A percentile compares a stretch with the other conserved stretches of the same genome.
These are phyloP conservation scores for Ophiostoma sp. DNA, from an alignment of 2,329 filamentous ascomycete species.

Conservation along the genomic window DNA sequence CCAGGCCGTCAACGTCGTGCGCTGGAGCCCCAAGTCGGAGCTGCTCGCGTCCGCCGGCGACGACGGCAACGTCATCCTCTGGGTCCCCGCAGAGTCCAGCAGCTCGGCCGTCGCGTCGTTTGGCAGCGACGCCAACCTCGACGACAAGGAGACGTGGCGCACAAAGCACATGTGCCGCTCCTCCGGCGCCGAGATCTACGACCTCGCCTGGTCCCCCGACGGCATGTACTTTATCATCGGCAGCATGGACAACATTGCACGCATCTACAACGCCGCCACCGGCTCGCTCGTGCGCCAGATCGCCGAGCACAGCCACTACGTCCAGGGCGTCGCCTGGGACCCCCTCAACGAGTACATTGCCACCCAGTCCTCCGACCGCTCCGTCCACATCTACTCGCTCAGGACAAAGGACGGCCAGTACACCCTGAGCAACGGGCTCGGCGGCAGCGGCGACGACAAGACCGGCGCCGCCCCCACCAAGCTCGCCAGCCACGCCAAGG, in stretches of 20 bases:
- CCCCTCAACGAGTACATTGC: slow-evolving; percentile 96
- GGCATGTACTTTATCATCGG: slow-evolving; percentile 93
- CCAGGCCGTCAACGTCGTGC: slow-evolving; percentile 94
- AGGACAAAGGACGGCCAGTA: slow-evolving; percentile 97
- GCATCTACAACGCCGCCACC: slow-evolving; percentile 84
- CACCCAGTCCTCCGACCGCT: slow-evolving; percentile 95
- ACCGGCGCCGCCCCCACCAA: slow-evolving; percentile 4
- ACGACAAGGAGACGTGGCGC: slow-evolving; percentile 95
- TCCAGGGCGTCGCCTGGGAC: slow-evolving; percentile 98
- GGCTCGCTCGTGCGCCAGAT: slow-evolving; percentile 77
- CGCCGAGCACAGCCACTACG: slow-evolving; percentile 95
- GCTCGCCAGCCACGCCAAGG: slow-evolving; percentile 33
- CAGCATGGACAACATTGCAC: slow-evolving; percentile 97
- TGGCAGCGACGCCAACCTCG: slow-evolving; percentile 65
- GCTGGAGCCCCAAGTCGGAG: slow-evolving; percentile 92
- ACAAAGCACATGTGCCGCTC: slow-evolving; percentile 97
- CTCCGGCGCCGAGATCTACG: slow-evolving; percentile 92
- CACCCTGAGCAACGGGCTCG: slow-evolving; percentile 48
- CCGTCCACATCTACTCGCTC: slow-evolving; percentile 93
- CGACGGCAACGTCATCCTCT: slow-evolving; percentile 93
- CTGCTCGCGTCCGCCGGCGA: slow-evolving; percentile 91
- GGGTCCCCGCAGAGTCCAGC: slow-evolving; percentile 79
- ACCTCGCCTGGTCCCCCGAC: slow-evolving; percentile 98
- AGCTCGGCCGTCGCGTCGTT: slow-evolving; percentile 41
- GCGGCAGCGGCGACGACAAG: slow-evolving; percentile 45